These are phyloP conservation scores for Periconia sp. DNA, from an alignment of 2,329 filamentous ascomycete species.

Conservation along the genomic window DNA sequence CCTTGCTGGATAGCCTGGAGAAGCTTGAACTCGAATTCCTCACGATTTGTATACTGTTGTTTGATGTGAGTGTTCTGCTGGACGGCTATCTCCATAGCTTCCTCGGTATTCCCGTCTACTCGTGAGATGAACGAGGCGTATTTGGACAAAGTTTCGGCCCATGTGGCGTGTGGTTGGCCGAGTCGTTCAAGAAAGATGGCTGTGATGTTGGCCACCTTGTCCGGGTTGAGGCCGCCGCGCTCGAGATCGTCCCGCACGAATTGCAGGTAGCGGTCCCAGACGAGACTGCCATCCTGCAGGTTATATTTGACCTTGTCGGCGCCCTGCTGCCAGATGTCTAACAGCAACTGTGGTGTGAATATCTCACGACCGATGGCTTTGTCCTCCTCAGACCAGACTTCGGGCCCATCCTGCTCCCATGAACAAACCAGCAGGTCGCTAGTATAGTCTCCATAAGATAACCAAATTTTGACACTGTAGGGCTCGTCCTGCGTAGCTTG, in stretches of 20 bases:
- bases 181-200: slow-evolving; percentile 74
- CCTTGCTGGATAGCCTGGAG: slow-evolving; percentile 62
- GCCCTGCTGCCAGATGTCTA: slow-evolving; percentile 74
- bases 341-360: slow-evolving; percentile 71
- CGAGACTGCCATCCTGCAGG: slow-evolving; percentile 74
- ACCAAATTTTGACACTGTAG: slow-evolving; percentile 75
- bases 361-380: slow-evolving; percentile 71
- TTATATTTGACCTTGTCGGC: slow-evolving; percentile 75
- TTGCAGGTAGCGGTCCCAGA: slow-evolving; percentile 81
- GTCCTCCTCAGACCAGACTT: slow-evolving; percentile 68
- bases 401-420: slow-evolving; percentile 58
- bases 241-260: slow-evolving; percentile 72
- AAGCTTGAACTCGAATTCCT: slow-evolving; percentile 71
- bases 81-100: slow-evolving; percentile 73
- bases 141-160: slow-evolving; percentile 75
- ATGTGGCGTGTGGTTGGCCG: slow-evolving; percentile 73
- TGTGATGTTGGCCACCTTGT: slow-evolving; percentile 67
- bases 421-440: slow-evolving; percentile 72
- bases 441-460: slow-evolving; percentile 79
- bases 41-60: slow-evolving; percentile 67
- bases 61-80: slow-evolving; percentile 69
- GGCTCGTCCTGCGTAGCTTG: slow-evolving; percentile 74
- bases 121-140: slow-evolving; percentile 78
- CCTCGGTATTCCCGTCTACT: slow-evolving; percentile 75
- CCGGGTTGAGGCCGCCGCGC: slow-evolving; percentile 59